Conservation (phyloP, 2,329 filamentous ascomycete species). For the Colletotrichum godetiae region DNA sequence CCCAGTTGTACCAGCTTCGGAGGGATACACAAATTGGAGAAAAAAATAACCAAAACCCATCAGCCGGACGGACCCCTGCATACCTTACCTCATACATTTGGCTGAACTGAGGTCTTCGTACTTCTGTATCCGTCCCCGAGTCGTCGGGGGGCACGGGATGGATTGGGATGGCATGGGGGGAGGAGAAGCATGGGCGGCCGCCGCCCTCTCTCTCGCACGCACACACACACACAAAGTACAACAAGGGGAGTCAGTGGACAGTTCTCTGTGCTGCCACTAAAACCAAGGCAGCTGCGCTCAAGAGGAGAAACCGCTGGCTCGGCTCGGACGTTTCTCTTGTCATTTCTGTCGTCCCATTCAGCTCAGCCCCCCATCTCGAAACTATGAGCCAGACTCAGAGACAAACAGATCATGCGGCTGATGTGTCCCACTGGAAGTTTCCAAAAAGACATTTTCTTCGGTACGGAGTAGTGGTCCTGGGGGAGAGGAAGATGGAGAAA, state of each 20-base stretch:
- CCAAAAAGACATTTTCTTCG: not conserved
- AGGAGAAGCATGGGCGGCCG: constrained; percentile 3
- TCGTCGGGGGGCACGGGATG: not conserved
- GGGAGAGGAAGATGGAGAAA: not conserved
- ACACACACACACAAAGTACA: not conserved
- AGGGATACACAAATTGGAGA: not conserved
- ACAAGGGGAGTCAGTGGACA: not conserved
- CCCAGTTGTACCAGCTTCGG: not conserved
- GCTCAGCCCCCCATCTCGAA: not conserved
- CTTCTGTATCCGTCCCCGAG: not conserved
- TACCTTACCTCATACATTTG: not conserved
- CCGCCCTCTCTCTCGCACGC: not conserved
- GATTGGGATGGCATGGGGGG: not conserved
- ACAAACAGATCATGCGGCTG: not conserved
- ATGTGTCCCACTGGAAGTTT: not conserved
- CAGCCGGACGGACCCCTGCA: not conserved
- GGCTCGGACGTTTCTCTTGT: not conserved
- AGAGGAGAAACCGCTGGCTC: not conserved
- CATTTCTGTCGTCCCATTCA: not conserved
- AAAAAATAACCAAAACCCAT: not conserved
- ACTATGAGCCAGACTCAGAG: too few relatives aligned
- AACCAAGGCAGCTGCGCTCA: not conserved
- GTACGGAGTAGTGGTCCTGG: too few relatives aligned
- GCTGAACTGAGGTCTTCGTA: not conserved
- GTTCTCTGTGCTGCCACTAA: not conserved